These are phyloP conservation scores for Boletus semigastroideus DNA, from an alignment of 1,284 basidiomycete species.

Conservation along the genomic window DNA sequence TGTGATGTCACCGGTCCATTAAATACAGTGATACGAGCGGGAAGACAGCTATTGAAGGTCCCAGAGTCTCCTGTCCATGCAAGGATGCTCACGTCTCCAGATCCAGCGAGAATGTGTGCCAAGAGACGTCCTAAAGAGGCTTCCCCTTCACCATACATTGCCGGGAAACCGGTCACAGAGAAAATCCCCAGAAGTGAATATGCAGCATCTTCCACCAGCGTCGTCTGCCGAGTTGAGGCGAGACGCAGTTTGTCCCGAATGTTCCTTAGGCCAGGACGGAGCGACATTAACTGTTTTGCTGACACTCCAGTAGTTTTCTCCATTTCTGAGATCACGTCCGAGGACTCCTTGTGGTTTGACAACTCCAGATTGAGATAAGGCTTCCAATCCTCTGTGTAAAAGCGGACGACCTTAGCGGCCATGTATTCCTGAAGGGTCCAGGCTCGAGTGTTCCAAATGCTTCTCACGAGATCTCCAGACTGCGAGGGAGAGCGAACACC, in stretches of 20 bases:
- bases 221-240: neutral
- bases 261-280: neutral
- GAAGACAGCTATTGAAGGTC: neutral
- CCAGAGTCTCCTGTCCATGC: neutral
- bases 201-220: neutral
- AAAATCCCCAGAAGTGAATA: slow-evolving; percentile 1
- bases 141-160: neutral
- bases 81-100: neutral
- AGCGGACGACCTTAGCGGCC: neutral
- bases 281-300: neutral
- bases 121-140: neutral
- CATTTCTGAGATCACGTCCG: neutral
- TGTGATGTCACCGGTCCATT: neutral
- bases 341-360: neutral
- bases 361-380: neutral
- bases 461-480: neutral
- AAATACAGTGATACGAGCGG: neutral
- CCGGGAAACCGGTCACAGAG: neutral
- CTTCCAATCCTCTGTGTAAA: slow-evolving; percentile 1
- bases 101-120: neutral
- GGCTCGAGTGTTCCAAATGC: neutral
- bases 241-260: neutral
- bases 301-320: neutral
- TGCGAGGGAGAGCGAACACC: neutral
- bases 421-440: slow-evolving; percentile 1